phyloP scores from a whole-genome alignment of 1,284 basidiomycete species.

The Inonotus obliquus region DNA sequence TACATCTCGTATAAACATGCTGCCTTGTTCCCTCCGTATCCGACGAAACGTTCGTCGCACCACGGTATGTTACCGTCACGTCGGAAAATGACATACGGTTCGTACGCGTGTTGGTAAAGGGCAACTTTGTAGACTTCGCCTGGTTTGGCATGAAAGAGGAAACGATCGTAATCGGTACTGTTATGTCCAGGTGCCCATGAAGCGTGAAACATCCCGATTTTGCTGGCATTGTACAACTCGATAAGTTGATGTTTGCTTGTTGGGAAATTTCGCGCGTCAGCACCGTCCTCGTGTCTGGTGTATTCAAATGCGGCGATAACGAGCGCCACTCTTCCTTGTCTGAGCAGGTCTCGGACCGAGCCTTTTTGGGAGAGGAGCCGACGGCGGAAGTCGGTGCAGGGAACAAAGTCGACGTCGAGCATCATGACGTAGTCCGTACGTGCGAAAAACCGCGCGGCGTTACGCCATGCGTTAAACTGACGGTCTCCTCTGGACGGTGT shows the following conservation, averaged over 20 bases:
- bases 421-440: constrained; percentile 82
- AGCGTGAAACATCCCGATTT: constrained; percentile 71
- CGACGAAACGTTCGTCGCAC: constrained; percentile 88
- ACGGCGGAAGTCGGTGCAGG: constrained; percentile 73
- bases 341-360: constrained; percentile 35
- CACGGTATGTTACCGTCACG: constrained; percentile 47
- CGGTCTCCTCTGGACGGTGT: constrained; percentile 66
- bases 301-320: constrained; percentile 82
- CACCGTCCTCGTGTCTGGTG: constrained; percentile 53
- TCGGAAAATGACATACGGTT: constrained; percentile 79
- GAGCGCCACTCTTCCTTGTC: constrained; percentile 56
- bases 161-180: constrained; percentile 70
- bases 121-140: constrained; percentile 72
- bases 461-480: constrained; percentile 85
- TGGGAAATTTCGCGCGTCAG: constrained; percentile 56
- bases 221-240: constrained; percentile 45
- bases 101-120: constrained; percentile 73
- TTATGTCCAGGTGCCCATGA: constrained; percentile 76
- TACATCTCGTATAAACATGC: constrained; percentile 65
- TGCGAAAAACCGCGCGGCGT: constrained; percentile 75
- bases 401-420: constrained; percentile 82
- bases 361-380: constrained; percentile 37
- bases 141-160: constrained; percentile 49
- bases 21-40: constrained; percentile 74
- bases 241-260: constrained; percentile 61